Evolutionary conservation across 2,329 filamentous ascomycete species (phyloP).

Genomic region (Scytalidium sp.): DNA sequence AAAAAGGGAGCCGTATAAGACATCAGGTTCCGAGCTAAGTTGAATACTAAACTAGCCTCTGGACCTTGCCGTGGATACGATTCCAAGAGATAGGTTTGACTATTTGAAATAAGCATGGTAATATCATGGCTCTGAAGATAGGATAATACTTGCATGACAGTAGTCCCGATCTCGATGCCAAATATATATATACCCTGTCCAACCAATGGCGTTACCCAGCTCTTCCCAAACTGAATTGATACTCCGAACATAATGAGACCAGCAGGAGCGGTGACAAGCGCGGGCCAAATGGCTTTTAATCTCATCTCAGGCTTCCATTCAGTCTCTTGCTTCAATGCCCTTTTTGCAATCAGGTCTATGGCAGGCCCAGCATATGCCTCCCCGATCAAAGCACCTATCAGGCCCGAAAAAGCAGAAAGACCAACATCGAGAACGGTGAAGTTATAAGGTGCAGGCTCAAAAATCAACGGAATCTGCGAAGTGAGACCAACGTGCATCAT

Average conservation of each 20-base stretch:
- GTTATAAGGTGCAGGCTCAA: conserved; percentile 4
- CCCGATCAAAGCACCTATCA: conserved; percentile 8
- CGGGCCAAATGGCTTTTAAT: conserved; percentile 25
- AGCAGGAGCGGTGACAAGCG: conserved; percentile 22
- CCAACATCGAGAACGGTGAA: conserved; percentile 5
- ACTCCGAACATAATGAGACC: conserved; percentile 23
- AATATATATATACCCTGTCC: conserved; percentile 9
- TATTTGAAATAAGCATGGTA: not conserved
- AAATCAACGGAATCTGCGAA: conserved; percentile 6
- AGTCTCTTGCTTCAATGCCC: not conserved
- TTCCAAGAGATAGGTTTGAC: conserved; percentile 9
- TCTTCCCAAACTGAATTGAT: conserved; percentile 6
- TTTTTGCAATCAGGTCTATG: conserved; percentile 7
- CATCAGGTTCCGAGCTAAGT: conserved; percentile 6
- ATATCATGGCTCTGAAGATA: not conserved
- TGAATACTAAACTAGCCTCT: conserved; percentile 8
- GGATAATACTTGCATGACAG: conserved; percentile 4
- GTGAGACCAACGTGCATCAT: conserved; percentile 10
- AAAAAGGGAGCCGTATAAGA: conserved; percentile 8
- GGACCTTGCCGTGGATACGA: conserved; percentile 6
- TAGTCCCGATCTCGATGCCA: conserved; percentile 9
- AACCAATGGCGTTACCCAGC: conserved; percentile 4
- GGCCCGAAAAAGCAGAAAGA: conserved; percentile 8
- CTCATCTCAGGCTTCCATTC: conserved; percentile 10
- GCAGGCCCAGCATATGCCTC: conserved; percentile 6